Base-by-base conservation (phyloP, 768 basidiomycete species). In the Leccinum aurantiacum region DNA sequence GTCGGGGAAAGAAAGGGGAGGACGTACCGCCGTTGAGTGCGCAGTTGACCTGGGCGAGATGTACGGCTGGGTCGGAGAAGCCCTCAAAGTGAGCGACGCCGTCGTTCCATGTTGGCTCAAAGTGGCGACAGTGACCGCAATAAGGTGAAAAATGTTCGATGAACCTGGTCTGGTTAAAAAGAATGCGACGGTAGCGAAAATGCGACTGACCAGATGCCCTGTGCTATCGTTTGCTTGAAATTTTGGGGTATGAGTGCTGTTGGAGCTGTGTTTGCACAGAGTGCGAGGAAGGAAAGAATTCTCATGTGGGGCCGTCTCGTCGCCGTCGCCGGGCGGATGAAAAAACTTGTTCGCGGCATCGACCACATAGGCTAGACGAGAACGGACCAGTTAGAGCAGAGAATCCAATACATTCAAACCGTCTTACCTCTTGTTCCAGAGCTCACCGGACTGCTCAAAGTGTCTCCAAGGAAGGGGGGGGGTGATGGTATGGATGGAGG, bases 101-200 rank as follows among this genome's bases (percentile, higher is more conserved):
- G 52, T 85, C 74, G 47, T 85, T 78, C 93, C 95, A 97, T 27
- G 88, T 93, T 0, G 94, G 89, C 10, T 85, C 86, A 65, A 97
- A 96, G 0, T 76, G 71, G 33, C 80, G 79, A 73, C 94, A 97
- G 69, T 96, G 94, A 4, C 73, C 70, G 67, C 95, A 97, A 68
- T 87, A 88, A 0, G 95, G 95, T 1, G 91, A 94, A 71, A 85
- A 97, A 72, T 91, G 89, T 66, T 96, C 93, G 53, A 96, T 78
- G 60, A 95, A 86, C 86, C 86, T 81, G 62, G 10, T 19, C 1
- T 13, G 8, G 31, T 10, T 33, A 19, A 31, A 33, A 33, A 31
- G 31, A 19, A 6, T 29, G 29, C 5, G 4, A 5, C 6, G 6
- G 3, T 13, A 25, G 24, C 3, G 52, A 19, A 1, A 3, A 44